Percentiles rank a stretch among this genome's conserved stretches.
These are phyloP conservation scores for Neonectria ditissima DNA, from an alignment of 2,329 filamentous ascomycete species.

Conservation along the genomic window DNA sequence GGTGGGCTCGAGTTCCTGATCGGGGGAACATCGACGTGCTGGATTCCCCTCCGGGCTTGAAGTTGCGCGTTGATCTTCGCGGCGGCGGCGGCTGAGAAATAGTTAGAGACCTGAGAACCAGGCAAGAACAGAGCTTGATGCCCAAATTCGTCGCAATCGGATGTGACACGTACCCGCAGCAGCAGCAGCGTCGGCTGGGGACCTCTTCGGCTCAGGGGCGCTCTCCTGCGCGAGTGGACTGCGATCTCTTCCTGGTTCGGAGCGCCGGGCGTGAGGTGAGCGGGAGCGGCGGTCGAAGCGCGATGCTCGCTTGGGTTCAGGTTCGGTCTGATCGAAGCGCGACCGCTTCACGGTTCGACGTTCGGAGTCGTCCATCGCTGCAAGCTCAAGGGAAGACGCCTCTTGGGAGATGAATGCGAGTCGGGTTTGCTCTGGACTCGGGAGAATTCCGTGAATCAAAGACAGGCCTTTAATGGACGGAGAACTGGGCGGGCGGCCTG, in stretches of 20 bases:
- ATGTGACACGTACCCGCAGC: conserved; percentile 73
- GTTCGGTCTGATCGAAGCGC: conserved; percentile 92
- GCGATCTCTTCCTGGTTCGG: conserved; percentile 78
- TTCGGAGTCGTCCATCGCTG: conserved; percentile 78
- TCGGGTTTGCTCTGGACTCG: background rate
- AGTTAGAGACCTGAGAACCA: conserved; percentile 15
- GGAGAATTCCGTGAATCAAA: background rate
- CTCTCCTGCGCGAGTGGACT: conserved; percentile 74
- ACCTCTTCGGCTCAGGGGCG: conserved; percentile 60
- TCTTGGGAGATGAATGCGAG: conserved; percentile 3
- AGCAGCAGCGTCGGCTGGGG: conserved; percentile 75
- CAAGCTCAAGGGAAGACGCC: conserved; percentile 13
- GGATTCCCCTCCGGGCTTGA: conserved; percentile 87
- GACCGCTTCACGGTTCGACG: conserved; percentile 82
- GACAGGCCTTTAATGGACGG: background rate
- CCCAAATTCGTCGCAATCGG: conserved; percentile 1
- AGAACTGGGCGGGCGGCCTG: background rate
- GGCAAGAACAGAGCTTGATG: conserved; percentile 11
- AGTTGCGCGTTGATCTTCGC: conserved; percentile 87
- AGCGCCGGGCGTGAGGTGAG: conserved; percentile 76
- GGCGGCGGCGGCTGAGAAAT: conserved; percentile 79
- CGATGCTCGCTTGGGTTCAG: conserved; percentile 79
- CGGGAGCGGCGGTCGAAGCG: conserved; percentile 94
- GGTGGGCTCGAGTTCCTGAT: conserved; percentile 70
- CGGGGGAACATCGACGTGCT: conserved; percentile 89